Percentiles rank a stretch among this genome's conserved stretches.
Evolutionary conservation across 2,329 filamentous ascomycete species (phyloP).

Genomic region (Paraphaeosphaeria minitans): DNA sequence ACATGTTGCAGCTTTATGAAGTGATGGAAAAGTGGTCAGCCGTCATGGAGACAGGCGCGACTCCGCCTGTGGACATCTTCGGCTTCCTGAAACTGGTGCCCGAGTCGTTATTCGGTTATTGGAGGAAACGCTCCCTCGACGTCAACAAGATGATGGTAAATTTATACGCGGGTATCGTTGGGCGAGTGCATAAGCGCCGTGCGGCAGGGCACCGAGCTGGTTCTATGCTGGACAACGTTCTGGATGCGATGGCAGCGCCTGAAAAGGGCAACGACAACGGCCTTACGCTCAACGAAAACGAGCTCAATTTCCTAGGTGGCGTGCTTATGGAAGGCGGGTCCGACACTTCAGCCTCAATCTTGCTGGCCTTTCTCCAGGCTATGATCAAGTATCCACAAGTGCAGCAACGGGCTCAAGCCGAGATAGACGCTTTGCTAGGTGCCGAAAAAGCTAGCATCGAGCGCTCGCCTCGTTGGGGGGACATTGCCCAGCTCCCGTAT

Average conservation of each 20-base stretch:
- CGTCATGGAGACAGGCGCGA: slow-evolving; percentile 53
- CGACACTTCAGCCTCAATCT: background rate
- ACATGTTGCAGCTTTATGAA: slow-evolving; percentile 48
- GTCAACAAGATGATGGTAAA: slow-evolving; percentile 18
- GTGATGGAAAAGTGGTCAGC: slow-evolving; percentile 50
- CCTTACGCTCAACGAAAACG: slow-evolving; percentile 11
- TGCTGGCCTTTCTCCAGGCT: slow-evolving; percentile 12
- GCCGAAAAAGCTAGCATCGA: background rate
- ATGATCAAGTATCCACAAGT: slow-evolving; percentile 11
- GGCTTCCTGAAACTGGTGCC: slow-evolving; percentile 46
- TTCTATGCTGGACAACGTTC: slow-evolving; percentile 24
- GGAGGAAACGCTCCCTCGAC: slow-evolving; percentile 18
- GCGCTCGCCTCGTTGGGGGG: slow-evolving; percentile 3
- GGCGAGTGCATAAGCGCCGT: slow-evolving; percentile 20
- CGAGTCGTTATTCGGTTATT: slow-evolving; percentile 20
- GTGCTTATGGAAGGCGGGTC: background rate
- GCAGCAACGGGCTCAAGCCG: background rate
- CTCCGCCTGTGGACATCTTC: slow-evolving; percentile 53
- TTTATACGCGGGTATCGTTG: slow-evolving; percentile 18
- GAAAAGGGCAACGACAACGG: slow-evolving; percentile 5
- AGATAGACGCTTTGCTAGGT: background rate
- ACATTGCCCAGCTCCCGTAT: slow-evolving; percentile 25
- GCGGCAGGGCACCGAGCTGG: slow-evolving; percentile 5
- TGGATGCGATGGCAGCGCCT: slow-evolving; percentile 11
- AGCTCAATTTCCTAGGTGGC: slow-evolving; percentile 16